Base-by-base conservation (phyloP, 2,329 filamentous ascomycete genomes). In the Pseudopyrenochaeta lycopersici region DNA sequence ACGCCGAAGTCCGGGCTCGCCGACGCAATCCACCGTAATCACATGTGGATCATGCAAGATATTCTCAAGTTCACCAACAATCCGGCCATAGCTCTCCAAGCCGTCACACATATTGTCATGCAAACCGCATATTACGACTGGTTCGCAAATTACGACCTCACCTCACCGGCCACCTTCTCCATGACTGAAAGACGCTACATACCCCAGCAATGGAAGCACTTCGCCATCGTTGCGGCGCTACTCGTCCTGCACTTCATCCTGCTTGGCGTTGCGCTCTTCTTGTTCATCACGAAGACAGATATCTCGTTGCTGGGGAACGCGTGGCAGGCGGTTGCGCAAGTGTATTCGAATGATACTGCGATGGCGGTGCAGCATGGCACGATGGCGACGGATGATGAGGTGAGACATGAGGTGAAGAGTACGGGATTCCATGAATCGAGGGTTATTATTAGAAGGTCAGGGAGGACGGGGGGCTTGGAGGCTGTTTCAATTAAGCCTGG, bases 121-220 rank as follows among this genome's bases (percentile, higher is more conserved):
- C 48, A 56, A 32, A 45, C 15, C n/a, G 46, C 48, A 5, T 49
- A 53, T 35, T 50, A 57, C 21, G 43, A 52, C 12, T 18, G 32
- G 1, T 27, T 54, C 21, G 2, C 17, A 6, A 32, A 56, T 3
- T 56, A 43, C 20, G 49, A 56, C 18, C 12, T 43, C 32, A 33
- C n/a, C 1, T 9, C 42, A 2, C 7, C 18, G 10, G 23, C 32
- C 12, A 27, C 10, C 14, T 47, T 10, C 15, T 12, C 15, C 9
- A 15, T 35, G 11, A 39, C 38, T 4, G 18, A 30, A 12, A 2
- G 10, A 9, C 29, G 21, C 2, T 15, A 27, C 0, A 27, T 46
- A 31, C 46, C 46, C 1, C 21, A 7, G 1, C 23, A 23, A 7
- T 54, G 32, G 27, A 54, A 17, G 15, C 38, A 43, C n/a, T 49